phyloP scores from a whole-genome alignment of 305 asterid species.

The Fraxinus floribunda region DNA sequence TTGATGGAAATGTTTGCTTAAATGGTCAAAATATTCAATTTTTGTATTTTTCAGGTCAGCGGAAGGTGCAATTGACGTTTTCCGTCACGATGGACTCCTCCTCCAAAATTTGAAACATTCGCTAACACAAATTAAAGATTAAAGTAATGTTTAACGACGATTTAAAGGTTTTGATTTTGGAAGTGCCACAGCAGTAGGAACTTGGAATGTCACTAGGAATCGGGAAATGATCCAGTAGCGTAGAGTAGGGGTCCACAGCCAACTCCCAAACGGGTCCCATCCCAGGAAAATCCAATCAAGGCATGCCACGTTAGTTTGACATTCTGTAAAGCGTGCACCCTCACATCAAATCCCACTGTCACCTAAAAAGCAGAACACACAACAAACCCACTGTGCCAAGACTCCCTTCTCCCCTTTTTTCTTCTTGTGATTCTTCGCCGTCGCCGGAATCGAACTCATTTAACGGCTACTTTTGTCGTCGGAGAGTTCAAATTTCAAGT shows the following conservation, averaged over 20 bases:
- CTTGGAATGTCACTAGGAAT: background rate
- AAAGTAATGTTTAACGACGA: too few species aligned
- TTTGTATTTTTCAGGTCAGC: too few species aligned
- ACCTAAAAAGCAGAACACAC: slow-evolving; percentile 17
- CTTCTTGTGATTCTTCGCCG: slow-evolving; percentile 40
- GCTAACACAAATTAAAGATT: too few species aligned
- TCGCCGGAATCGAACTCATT: slow-evolving; percentile 29
- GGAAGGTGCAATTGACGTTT: too few species aligned
- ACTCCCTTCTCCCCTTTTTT: slow-evolving; percentile 31
- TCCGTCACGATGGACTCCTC: too few species aligned
- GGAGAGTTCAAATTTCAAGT: slow-evolving; percentile 13
- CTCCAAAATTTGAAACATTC: too few species aligned
- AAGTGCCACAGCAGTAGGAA: background rate
- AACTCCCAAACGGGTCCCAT: too few species aligned
- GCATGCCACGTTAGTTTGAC: slow-evolving; percentile 41
- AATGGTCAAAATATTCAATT: too few species aligned
- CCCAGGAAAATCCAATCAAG: background rate
- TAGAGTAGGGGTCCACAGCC: too few species aligned
- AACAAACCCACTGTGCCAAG: background rate
- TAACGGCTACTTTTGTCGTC: slow-evolving; percentile 12
- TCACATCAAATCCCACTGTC: slow-evolving; percentile 36
- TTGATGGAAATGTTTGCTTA: too few species aligned
- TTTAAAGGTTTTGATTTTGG: too few species aligned
- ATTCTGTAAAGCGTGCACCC: slow-evolving; percentile 53
- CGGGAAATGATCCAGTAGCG: background rate